Evolutionary conservation across 208 protist species (phyloP), one percentile per base, ranked within the genome.

Genomic region (Trypanosoma congolense): DNA sequence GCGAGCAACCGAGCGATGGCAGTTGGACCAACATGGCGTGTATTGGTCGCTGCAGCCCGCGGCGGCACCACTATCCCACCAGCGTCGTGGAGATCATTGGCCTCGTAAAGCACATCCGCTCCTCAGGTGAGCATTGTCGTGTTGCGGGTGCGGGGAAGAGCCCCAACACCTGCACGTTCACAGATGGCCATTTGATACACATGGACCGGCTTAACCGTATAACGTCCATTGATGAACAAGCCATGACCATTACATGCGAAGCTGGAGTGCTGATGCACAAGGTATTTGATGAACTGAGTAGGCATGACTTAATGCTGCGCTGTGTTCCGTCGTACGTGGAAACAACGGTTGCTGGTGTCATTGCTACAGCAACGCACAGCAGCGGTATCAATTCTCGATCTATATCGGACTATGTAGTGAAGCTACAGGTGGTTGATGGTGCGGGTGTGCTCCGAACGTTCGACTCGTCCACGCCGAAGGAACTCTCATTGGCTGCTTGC

Each of bases 291-390:
- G 31, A 41, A 28, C 64, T 90, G 9, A 68, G 82, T 40, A 40
- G 31, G 22, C 35, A 58, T 25, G 63, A 58, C 14, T 65, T 90
- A 44, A 86, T 86, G 82, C 54, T 90, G 26, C 65, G 66, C 28
- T 81, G 75, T 56, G 82, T 90, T 24, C 82, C 82, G 12, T 84
- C 78, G 1, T 82, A 74, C 51, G 65, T 86, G 6, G 56, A 72
- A 40, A 86, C 76, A 9, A 90, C 75, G 0, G 46, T 90, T 10
- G 82, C 67, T 2, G 78, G 78, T 14, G 78, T 65, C 63, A 67
- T 90, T 28, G 71, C 55, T 36, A 86, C 78, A 19, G 82, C 75
- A 0, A 78, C 78, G 24, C 82, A 90, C 61, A 77, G 78, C 59
- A 90, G 82, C 31, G 77, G 82, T 26, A 68, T 65, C 18, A 26